Conservation (phyloP, 208 protist genomes). For the Strigomonas culicis region DNA sequence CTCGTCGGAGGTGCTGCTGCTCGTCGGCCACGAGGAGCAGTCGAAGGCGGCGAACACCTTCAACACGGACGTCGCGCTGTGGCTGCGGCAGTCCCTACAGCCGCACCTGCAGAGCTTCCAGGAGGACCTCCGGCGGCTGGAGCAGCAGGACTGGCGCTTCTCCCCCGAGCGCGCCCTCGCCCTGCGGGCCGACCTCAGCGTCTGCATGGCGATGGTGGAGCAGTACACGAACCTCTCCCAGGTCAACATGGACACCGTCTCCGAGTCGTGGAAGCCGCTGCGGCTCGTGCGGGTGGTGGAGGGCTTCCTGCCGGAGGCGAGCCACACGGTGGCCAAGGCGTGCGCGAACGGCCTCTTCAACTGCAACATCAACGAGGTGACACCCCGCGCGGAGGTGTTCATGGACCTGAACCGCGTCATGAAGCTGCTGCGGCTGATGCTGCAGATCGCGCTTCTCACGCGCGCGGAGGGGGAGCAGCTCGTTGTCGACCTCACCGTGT, state of each 20-base stretch:
- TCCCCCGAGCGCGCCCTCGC: constrained; percentile 52
- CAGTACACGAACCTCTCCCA: constrained; percentile 62
- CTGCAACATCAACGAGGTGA: constrained; percentile 49
- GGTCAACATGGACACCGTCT: constrained; percentile 77
- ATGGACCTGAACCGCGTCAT: constrained; percentile 61
- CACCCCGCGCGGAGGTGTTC: constrained; percentile 66
- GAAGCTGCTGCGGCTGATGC: constrained; percentile 38
- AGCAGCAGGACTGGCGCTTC: constrained; percentile 46
- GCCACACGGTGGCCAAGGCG: constrained; percentile 15
- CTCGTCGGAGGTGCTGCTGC: constrained; percentile 70
- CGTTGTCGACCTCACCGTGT: constrained; percentile 42
- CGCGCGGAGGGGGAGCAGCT: constrained; percentile 16
- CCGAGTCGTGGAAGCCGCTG: constrained; percentile 68
- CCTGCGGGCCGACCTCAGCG: constrained; percentile 65
- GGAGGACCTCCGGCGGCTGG: constrained; percentile 50
- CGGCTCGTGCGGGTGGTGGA: constrained; percentile 45
- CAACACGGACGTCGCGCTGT: constrained; percentile 65
- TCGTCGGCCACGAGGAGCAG: constrained; percentile 73
- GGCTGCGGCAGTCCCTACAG: constrained; percentile 63
- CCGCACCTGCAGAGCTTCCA: constrained; percentile 74
- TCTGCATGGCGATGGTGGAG: constrained; percentile 60
- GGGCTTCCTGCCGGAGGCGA: constrained; percentile 48
- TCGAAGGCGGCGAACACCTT: constrained; percentile 60
- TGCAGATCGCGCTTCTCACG: constrained; percentile 28
- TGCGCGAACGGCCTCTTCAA: constrained; percentile 31